Evolutionary conservation across 2,329 filamentous ascomycete genomes (phyloP), one percentile per base, ranked within the genome.

Genomic region (Magnaporthiopsis incrustans): DNA sequence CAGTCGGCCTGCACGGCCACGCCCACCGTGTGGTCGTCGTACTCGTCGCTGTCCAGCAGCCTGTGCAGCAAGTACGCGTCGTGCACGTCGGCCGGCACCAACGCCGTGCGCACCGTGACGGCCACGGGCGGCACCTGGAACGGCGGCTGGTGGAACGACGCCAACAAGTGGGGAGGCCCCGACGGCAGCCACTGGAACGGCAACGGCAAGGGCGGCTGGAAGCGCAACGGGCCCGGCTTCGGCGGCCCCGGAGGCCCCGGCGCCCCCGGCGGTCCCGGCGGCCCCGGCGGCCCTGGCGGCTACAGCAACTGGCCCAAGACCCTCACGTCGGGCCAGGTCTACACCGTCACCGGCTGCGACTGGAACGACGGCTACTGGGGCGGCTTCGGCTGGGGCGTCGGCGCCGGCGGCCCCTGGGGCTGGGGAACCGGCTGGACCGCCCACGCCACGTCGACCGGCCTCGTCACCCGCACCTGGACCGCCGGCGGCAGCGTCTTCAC

Each of bases 321-420:
- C 7, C 68, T 67, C 59, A 77, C 75, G 60, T 78, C 74, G 73
- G 70, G 74, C 2, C 75, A 74, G 59, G 72, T 72, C 25, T 77
- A 75, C 65, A 79, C 77, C 30, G 74, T 79, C 3, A 79, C 77
- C 1, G 77, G 77, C 1, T 79, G 77, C 66, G 71, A 74, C 33
- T 79, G 76, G 71, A 70, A 72, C 66, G 76, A 62, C 44, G 61
- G 76, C 66, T 71, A 74, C 33, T 77, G 75, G 71, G 70, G 71
- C 67, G 77, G 76, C 4, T 76, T 73, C 35, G 74, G 75, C 1
- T 77, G 75, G 75, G 75, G 75, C 38, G 73, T 76, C 53, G 77
- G 77, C 58, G 27, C n/a, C 15, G 66, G 69, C 35, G 72, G 72
- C 56, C 72, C 71, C 50, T 76, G 75, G 69, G 73, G 76, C 38